Evolutionary conservation across 768 basidiomycete genomes (phyloP), one percentile per base, ranked within the genome.

Genomic region (Auriscalpium vulgare): DNA sequence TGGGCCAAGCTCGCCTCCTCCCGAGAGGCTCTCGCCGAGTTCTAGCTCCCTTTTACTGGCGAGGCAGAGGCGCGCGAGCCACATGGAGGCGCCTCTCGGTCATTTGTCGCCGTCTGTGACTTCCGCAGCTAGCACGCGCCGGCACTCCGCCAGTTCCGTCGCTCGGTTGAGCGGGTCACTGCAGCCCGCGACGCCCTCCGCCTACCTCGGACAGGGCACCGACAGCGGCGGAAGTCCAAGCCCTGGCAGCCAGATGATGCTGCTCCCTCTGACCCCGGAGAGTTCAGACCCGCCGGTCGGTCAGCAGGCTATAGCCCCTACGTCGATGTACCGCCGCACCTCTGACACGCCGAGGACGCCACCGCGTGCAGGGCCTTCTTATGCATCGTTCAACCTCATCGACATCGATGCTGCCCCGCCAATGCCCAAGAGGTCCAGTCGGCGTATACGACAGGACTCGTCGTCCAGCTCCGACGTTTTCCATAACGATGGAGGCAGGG

Each of bases 301-400:
- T 11, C 55, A 60, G 8, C 11, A 58, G 16, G 38, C 55, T 21
- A 10, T 55, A 47, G 51, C 59, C 9, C 53, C 53, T n/a, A 11
- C 53, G 29, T 54, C 53, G 53, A 37, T n/a, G n/a, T 5, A 23
- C 38, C 29, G 23, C 38, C 47, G 10, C 9, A 16, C 38, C 38
- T 57, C 10, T 36, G 45, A 14, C 16, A 35, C 7, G 11, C 4
- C 21, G 47, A 53, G 34, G 16, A 48, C 47, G 47, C n/a, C 40
- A 5, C 52, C 52, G 40, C 52, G 44, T 21, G 34, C 34, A 13
- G 14, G 17, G 17, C 52, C 8, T 13, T 46, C 51, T 17, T 13
- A 21, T 34, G 35, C 17, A 29, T 29, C 29, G 29, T 29, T 29
- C 29, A 29, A 29, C 7, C 29, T 29, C 5, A 29, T 29, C 29